These are phyloP conservation scores for Fusarium aywerte DNA, from an alignment of 2,329 filamentous ascomycete genomes.

Conservation along the genomic window DNA sequence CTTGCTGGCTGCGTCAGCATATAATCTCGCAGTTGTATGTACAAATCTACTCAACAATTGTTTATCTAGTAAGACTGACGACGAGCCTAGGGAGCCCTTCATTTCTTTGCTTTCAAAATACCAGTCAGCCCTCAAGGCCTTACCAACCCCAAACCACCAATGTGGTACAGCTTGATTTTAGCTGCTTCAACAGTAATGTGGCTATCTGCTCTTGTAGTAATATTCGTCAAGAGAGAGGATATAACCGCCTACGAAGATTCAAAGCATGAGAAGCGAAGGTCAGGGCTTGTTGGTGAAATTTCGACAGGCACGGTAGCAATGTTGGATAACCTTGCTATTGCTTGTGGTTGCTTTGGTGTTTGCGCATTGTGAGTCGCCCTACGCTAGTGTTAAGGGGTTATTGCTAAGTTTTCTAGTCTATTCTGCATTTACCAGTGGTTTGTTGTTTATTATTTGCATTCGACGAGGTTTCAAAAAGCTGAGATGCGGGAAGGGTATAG, in stretches of 20 bases:
- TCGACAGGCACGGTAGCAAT: conserved; percentile 12
- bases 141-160: conserved; percentile 9
- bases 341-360: conserved; percentile 32
- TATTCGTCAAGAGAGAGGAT: conserved; percentile 19
- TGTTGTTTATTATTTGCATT: conserved; percentile 14
- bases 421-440: conserved; percentile 30
- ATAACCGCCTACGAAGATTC: conserved; percentile 9
- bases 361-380: conserved; percentile 21
- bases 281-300: conserved; percentile 3
- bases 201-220: conserved; percentile 16
- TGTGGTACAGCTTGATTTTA: conserved; percentile 24
- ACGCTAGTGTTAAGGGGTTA: accelerated
- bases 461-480: conserved; percentile 16
- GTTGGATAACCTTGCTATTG: conserved; percentile 28
- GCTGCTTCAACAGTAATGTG: conserved; percentile 16
- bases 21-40: conserved; percentile 28
- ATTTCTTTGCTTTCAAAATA: conserved; percentile 15
- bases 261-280: not conserved
- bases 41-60: accelerated
- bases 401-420: not conserved
- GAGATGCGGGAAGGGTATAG: conserved; percentile 27
- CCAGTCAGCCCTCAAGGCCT: conserved; percentile 9
- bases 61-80: accelerated
- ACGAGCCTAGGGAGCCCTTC: conserved; percentile 28
- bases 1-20: conserved; percentile 22